phyloP scores from a whole-genome alignment of 768 basidiomycete species.

The Suillus cothurnatus region DNA sequence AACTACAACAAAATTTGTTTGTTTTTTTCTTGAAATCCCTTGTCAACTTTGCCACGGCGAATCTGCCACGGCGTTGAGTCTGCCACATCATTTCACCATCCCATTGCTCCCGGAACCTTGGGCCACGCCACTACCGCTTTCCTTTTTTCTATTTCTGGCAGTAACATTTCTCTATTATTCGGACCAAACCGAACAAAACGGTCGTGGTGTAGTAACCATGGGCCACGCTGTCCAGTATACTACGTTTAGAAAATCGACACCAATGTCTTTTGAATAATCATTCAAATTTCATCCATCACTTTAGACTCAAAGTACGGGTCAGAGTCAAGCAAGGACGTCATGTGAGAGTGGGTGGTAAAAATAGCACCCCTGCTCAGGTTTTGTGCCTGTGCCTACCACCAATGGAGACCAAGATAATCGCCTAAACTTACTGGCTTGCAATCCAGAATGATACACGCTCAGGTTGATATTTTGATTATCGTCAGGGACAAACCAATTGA shows the following conservation, averaged over 20 bases:
- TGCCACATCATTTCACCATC: conserved; percentile 23
- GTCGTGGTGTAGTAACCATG: not conserved
- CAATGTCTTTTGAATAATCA: too few species aligned
- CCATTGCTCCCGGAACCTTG: conserved; percentile 24
- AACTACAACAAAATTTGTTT: not conserved
- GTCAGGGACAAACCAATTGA: not conserved
- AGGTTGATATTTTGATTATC: not conserved
- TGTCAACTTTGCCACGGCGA: conserved; percentile 9
- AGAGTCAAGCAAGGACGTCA: not conserved
- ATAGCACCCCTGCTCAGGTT: not conserved
- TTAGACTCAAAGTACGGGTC: too few species aligned
- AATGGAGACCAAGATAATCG: not conserved
- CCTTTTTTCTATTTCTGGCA: conserved; percentile 28
- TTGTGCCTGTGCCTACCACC: conserved; percentile 4
- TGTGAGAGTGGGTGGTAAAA: not conserved
- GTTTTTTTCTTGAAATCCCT: not conserved
- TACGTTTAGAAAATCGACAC: too few species aligned
- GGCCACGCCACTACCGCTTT: conserved; percentile 19
- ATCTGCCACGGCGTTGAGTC: conserved; percentile 28
- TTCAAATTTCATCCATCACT: too few species aligned
- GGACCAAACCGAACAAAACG: not conserved
- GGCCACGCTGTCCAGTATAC: not conserved
- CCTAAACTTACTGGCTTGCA: not conserved
- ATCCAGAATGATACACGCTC: not conserved
- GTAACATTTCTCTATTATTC: not conserved